Evolutionary conservation across 495 filamentous ascomycete genomes (phyloP), one percentile per base, ranked within the genome.

Genomic region (Evansstolkia leycettana): DNA sequence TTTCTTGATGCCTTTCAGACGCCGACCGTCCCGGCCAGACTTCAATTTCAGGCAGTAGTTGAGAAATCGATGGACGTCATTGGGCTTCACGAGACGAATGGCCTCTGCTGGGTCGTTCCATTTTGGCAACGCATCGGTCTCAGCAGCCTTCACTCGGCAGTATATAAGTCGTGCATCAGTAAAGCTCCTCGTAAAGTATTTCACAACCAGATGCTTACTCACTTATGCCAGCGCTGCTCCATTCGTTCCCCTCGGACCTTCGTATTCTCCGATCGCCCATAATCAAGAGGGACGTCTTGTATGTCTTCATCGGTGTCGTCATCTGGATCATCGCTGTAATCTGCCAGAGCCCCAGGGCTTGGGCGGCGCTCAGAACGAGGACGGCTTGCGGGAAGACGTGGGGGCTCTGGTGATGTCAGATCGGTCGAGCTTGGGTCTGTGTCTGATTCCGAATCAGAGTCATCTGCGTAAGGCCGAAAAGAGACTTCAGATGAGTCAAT

Each of bases 151-250:
- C 11, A 39, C 36, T 29, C 26, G 17, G 25, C 30, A 43, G 28
- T 43, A 43, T 17, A 36, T 43, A 24, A 7, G 13, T 17, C 15
- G 24, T 17, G 17, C 26, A 35, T 29, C 17, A 41, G 25, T 30
- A 36, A 31, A 5, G 17, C 17, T 28, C 24, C 31, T 23, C 18
- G 6, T 6, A 36, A 19, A 30, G 9, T 12, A 8, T 36, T n/a
- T n/a, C n/a, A 36, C 23, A 27, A 38, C 29, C 24, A 28, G 38
- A 34, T 30, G 2, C 16, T 24, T 33, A 14, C 40, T 46, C 27
- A 50, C 43, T 46, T 50, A 14, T 50, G 26, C 47, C 34, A 50
- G 31, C 37, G 43, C 33, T 46, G 17, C 32, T 50, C 37, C n/a
- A 50, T 50, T 26, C 40, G 29, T 23, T 18, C 14, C 19, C 40